A percentile compares a stretch with the other conserved stretches of the same genome.
phyloP scores from a whole-genome alignment of 768 basidiomycete species.

The Candolleomyces efflorescens region DNA sequence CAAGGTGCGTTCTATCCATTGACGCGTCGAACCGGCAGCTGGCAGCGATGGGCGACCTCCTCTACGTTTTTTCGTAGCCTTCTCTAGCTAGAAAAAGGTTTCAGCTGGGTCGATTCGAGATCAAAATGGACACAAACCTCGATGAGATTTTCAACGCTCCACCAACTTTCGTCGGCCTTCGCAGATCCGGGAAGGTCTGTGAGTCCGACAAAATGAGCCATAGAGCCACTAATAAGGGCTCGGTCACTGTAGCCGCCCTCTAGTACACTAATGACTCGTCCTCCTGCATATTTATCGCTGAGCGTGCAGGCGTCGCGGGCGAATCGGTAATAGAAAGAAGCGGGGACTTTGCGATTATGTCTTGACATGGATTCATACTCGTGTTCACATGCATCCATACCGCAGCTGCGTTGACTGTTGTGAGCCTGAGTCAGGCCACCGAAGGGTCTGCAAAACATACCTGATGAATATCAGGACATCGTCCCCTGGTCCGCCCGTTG shows the following conservation, averaged over 20 bases:
- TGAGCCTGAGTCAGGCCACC: neutral
- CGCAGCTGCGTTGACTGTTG: constrained; percentile 52
- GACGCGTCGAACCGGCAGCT: constrained; percentile 28
- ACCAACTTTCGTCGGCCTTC: constrained; percentile 54
- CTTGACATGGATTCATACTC: constrained; percentile 90
- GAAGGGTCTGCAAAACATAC: constrained; percentile 32
- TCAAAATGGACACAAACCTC: constrained; percentile 39
- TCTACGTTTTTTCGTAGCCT: constrained; percentile 56
- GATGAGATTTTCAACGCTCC: constrained; percentile 54
- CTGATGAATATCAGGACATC: constrained; percentile 86
- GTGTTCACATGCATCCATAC: constrained; percentile 93
- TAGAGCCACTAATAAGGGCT: constrained; percentile 76
- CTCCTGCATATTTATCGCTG: constrained; percentile 58
- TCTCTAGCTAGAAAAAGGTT: constrained; percentile 49
- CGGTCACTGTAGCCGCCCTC: constrained; percentile 96
- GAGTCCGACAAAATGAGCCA: constrained; percentile 79
- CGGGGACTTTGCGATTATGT: constrained; percentile 85
- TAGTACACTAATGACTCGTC: constrained; percentile 80
- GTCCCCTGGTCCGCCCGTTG: constrained; percentile 58
- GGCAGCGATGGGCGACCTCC: constrained; percentile 42
- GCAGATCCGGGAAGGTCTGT: constrained; percentile 27
- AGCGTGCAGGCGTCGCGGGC: constrained; percentile 66
- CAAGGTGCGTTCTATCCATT: constrained; percentile 58
- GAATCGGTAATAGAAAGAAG: constrained; percentile 82
- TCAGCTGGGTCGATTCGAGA: neutral